These are phyloP conservation scores for Amphirosellinia nigrospora DNA, from an alignment of 495 filamentous ascomycete genomes.

Conservation along the genomic window DNA sequence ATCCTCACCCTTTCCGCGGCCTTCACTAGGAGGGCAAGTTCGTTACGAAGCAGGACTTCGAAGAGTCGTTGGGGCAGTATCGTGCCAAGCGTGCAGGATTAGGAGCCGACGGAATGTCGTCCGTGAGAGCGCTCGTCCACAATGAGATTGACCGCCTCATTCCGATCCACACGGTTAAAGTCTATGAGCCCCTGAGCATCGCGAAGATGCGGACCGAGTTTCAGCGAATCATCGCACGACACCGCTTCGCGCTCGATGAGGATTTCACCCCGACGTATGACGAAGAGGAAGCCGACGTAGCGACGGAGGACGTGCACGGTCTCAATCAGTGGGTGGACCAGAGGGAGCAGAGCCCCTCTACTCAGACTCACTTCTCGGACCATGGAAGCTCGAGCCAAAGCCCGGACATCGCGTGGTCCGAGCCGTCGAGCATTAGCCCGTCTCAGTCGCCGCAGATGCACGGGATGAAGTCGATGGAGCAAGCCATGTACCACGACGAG, in stretches of 20 bases:
- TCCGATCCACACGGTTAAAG: conserved; percentile 25
- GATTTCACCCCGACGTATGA: conserved; percentile 14
- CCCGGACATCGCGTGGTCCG: conserved; percentile 17
- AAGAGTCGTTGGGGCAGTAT: conserved; percentile 23
- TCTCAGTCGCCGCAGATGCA: conserved; percentile 15
- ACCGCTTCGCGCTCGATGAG: conserved; percentile 24
- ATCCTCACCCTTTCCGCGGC: conserved; percentile 21
- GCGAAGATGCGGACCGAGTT: conserved; percentile 24
- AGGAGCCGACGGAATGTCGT: conserved; percentile 11
- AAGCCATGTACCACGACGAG: conserved; percentile 16
- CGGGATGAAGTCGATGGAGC: conserved; percentile 8
- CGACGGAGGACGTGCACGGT: conserved; percentile 11
- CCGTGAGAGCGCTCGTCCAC: conserved; percentile 19
- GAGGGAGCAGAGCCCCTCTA: conserved; percentile 14
- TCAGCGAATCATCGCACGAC: conserved; percentile 13
- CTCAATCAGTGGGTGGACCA: conserved; percentile 19
- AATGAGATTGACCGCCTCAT: conserved; percentile 23
- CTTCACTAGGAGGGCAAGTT: conserved; percentile 24
- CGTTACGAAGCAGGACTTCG: conserved; percentile 25
- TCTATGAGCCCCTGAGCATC: conserved; percentile 24
- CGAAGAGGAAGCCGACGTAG: background rate
- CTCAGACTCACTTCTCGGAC: background rate
- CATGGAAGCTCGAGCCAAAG: background rate
- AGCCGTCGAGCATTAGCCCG: background rate
- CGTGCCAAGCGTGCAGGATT: conserved; percentile 14